Conservation (phyloP, 345 rosid species). For the Linum usitatissimum region DNA sequence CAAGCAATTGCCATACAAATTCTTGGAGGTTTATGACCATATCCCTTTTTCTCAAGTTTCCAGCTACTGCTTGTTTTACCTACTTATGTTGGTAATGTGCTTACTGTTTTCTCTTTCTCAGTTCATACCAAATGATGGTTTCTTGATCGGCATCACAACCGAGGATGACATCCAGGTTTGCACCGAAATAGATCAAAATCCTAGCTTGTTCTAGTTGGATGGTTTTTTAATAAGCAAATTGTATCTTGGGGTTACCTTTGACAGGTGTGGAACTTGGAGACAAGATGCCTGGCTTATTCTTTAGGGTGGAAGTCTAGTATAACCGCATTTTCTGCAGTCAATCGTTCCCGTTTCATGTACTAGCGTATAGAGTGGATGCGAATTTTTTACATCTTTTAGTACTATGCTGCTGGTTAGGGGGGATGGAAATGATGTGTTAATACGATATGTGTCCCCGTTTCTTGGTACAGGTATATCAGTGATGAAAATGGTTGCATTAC, state of each 20-base stretch:
- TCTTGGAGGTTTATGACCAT: slow-evolving; percentile 42
- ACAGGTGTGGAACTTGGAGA: slow-evolving; percentile 83
- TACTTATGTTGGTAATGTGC: not conserved
- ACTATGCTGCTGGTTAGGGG: not conserved
- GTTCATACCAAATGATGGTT: slow-evolving; percentile 76
- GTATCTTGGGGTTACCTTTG: slow-evolving; percentile 4
- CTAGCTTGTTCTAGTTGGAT: not conserved
- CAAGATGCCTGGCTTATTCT: slow-evolving; percentile 37
- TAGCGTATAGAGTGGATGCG: slow-evolving; percentile 5
- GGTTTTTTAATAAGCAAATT: too few species aligned
- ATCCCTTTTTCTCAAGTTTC: not conserved
- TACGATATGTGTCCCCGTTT: slow-evolving; percentile 1
- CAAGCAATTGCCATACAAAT: slow-evolving; percentile 53
- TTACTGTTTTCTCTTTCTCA: slow-evolving; percentile 20
- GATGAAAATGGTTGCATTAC: slow-evolving; percentile 71
- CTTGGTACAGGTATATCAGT: slow-evolving; percentile 53
- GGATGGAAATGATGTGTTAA: slow-evolving; percentile 9
- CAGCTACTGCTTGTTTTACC: not conserved
- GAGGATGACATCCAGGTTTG: slow-evolving; percentile 71
- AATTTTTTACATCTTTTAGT: slow-evolving; percentile 10
- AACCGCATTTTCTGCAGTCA: slow-evolving; percentile 66
- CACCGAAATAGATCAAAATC: not conserved
- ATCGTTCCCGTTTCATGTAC: slow-evolving; percentile 70
- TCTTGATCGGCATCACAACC: slow-evolving; percentile 50
- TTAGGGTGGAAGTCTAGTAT: slow-evolving; percentile 72